Evolutionary conservation across 306 rosid genomes (phyloP).

Genomic region (Lathyrus sativus): DNA sequence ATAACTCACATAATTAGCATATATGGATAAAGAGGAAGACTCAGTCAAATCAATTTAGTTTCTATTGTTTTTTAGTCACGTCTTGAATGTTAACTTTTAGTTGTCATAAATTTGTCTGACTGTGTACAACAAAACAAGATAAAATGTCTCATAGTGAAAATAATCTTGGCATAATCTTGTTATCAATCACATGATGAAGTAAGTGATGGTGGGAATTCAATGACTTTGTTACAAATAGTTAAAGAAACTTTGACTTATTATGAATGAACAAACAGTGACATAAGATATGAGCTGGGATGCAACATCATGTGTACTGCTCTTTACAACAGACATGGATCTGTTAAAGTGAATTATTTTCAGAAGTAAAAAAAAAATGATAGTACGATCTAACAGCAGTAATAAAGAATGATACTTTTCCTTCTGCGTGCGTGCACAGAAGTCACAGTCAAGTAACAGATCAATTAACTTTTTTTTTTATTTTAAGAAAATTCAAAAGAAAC

Average conservation of each 20-base stretch:
- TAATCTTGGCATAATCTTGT: slow-evolving; percentile 1
- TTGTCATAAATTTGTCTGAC: background rate
- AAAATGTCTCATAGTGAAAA: background rate
- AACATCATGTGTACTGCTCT: slow-evolving; percentile 36
- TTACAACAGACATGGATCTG: slow-evolving; percentile 39
- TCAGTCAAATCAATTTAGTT: background rate
- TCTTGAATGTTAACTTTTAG: background rate
- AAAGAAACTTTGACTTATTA: slow-evolving; percentile 40
- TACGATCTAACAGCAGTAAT: slow-evolving; percentile 29
- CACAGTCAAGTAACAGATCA: slow-evolving; percentile 34
- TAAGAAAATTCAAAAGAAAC: too few relatives aligned
- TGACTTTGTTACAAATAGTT: slow-evolving; percentile 19
- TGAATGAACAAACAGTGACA: slow-evolving; percentile 26
- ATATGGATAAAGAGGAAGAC: too few relatives aligned
- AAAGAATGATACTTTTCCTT: slow-evolving; percentile 14
- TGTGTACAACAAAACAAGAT: too few relatives aligned
- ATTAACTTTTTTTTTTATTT: too few relatives aligned
- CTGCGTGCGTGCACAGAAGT: slow-evolving; percentile 14
- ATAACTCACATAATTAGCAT: too few relatives aligned
- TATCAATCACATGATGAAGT: background rate
- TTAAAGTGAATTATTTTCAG: slow-evolving; percentile 31
- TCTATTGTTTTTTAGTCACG: background rate
- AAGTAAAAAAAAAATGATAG: slow-evolving; percentile 16
- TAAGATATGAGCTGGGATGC: slow-evolving; percentile 35
- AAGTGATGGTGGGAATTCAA: slow-evolving; percentile 28